These are phyloP conservation scores for Schizonepeta tenuifolia DNA, from an alignment of 257 asterid genomes.

Conservation along the genomic window DNA sequence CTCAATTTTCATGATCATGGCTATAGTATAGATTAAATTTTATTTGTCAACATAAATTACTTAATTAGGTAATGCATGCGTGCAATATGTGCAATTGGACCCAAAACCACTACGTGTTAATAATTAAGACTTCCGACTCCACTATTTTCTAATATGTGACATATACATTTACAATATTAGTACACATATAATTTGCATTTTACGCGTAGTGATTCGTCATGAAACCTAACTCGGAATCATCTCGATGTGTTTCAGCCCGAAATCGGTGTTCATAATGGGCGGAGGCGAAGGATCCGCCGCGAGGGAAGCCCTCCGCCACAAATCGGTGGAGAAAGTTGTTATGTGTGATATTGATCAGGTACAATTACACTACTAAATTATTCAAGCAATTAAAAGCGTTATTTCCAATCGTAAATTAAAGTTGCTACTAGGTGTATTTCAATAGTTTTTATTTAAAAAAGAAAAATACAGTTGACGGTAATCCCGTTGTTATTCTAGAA, in stretches of 20 bases:
- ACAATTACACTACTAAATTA: not conserved
- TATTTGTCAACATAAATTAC: not conserved
- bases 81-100: too few relatives aligned
- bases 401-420: too few relatives aligned
- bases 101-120: too few relatives aligned
- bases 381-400: too few relatives aligned
- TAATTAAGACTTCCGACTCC: too few relatives aligned
- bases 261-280: slow-evolving; percentile 85
- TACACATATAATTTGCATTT: not conserved
- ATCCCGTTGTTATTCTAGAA: too few relatives aligned
- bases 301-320: slow-evolving; percentile 92
- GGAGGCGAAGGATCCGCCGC: slow-evolving; percentile 99
- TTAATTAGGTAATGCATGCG: slow-evolving; percentile 27
- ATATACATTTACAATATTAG: too few relatives aligned
- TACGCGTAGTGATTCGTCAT: not conserved
- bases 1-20: not conserved
- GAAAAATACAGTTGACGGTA: too few relatives aligned
- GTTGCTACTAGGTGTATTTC: too few relatives aligned
- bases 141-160: too few relatives aligned
- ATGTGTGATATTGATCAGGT: slow-evolving; percentile 99
- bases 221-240: not conserved
- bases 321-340: slow-evolving; percentile 75
- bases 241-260: slow-evolving; percentile 55
- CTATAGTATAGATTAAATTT: not conserved
- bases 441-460: too few relatives aligned